Conservation (phyloP, 106 monocot genomes). For the Allium sativum region DNA sequence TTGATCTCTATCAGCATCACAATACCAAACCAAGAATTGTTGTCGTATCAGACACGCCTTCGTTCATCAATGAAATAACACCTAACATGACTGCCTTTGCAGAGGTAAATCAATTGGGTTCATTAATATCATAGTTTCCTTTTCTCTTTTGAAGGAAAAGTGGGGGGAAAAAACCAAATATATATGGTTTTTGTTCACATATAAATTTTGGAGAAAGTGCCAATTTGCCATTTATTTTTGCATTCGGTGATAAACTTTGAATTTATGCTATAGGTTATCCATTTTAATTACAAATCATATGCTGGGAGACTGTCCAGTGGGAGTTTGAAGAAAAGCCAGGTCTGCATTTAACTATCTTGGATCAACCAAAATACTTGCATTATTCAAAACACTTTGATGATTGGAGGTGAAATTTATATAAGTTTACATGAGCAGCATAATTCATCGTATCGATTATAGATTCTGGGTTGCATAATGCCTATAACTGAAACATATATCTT, state of each 20-base stretch:
- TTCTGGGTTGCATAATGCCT: no score
- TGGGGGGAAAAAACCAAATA: background rate
- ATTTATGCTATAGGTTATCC: conserved; percentile 38
- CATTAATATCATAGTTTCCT: background rate
- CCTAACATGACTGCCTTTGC: conserved; percentile 47
- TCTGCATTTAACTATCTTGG: conserved; percentile 6
- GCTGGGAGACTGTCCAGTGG: conserved; percentile 23
- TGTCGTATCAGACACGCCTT: conserved; percentile 89
- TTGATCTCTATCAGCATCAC: conserved; percentile 14
- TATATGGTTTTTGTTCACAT: no score
- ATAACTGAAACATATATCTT: no score
- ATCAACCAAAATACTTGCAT: no score
- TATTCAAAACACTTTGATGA: no score
- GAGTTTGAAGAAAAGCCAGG: conserved; percentile 35
- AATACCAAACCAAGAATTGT: conserved; percentile 41
- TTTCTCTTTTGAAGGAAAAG: no score
- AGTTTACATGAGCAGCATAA: background rate
- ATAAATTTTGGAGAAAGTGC: background rate
- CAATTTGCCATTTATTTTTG: no score
- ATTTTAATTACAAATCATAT: conserved; percentile 77
- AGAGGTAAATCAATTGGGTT: conserved; percentile 32
- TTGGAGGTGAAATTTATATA: no score
- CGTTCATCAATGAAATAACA: conserved; percentile 54
- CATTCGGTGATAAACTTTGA: no score
- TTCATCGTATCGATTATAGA: background rate